These are phyloP conservation scores for Penicillium crustosum DNA, from an alignment of 2,329 filamentous ascomycete genomes.

Conservation along the genomic window DNA sequence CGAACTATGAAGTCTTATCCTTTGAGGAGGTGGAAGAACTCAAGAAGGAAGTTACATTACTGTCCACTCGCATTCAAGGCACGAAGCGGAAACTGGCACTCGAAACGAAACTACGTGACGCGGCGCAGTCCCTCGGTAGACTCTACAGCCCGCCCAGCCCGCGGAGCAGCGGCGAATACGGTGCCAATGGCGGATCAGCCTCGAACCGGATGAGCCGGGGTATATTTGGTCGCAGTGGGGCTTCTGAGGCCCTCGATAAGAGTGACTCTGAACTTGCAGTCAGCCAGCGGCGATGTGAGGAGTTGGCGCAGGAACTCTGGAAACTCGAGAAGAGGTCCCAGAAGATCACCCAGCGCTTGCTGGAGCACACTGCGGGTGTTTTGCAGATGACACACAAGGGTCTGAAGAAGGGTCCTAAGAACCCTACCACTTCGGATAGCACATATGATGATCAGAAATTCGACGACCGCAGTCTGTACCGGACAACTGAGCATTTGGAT, in stretches of 20 bases:
- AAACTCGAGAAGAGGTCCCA: conserved; percentile 74
- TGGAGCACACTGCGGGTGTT: conserved; percentile 90
- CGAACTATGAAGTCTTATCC: conserved; percentile 78
- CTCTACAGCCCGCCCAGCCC: conserved; percentile 69
- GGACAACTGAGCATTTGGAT: conserved; percentile 65
- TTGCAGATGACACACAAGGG: conserved; percentile 84
- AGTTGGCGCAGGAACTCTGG: conserved; percentile 77
- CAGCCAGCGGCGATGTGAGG: conserved; percentile 80
- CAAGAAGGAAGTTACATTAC: conserved; percentile 77
- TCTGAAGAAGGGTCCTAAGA: conserved; percentile 59
- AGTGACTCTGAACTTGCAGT: conserved; percentile 73
- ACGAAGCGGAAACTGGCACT: conserved; percentile 79
- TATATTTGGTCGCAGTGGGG: conserved; percentile 48
- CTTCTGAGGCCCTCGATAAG: conserved; percentile 44
- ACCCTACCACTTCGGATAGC: conserved; percentile 68
- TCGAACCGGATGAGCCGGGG: conserved; percentile 54
- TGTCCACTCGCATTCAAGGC: conserved; percentile 76
- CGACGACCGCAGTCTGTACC: conserved; percentile 74
- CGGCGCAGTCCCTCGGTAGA: conserved; percentile 79
- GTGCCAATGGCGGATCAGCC: conserved; percentile 22
- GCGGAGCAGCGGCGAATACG: conserved; percentile 47
- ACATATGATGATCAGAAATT: conserved; percentile 69
- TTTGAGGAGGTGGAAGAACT: conserved; percentile 88
- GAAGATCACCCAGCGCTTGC: conserved; percentile 70
- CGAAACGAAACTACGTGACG: conserved; percentile 92